Percentiles rank a stretch among this genome's conserved stretches.
phyloP scores from a whole-genome alignment of 441 rosid genomes.

The Corymbia citriodora region DNA sequence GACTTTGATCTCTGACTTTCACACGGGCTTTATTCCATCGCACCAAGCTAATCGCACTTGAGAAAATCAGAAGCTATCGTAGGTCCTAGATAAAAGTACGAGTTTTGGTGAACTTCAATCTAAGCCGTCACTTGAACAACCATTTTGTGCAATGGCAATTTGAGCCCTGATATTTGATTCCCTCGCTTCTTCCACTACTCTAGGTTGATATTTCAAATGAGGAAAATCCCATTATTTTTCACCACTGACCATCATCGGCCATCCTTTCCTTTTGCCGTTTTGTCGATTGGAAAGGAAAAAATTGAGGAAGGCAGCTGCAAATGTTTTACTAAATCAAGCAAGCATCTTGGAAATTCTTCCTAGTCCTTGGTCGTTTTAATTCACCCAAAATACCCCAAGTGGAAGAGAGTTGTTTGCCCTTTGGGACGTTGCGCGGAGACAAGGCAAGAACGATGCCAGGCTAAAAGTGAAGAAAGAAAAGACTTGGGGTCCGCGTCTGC shows the following conservation, averaged over 20 bases:
- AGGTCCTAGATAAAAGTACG: neutral
- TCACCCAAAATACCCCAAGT: neutral
- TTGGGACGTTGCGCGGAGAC: neutral
- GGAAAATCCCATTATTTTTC: neutral
- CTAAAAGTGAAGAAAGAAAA: neutral
- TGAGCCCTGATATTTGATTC: neutral
- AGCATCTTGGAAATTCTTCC: neutral
- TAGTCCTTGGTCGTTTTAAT: neutral
- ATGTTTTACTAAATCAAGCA: neutral
- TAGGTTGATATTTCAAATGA: neutral
- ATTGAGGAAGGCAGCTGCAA: neutral
- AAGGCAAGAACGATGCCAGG: neutral
- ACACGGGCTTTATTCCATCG: neutral
- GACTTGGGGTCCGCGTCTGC: neutral
- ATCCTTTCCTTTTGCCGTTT: neutral
- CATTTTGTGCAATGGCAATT: neutral
- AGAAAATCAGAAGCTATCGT: neutral
- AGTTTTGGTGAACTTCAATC: neutral
- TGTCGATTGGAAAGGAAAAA: neutral
- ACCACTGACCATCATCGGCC: neutral
- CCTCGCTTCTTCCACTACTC: neutral
- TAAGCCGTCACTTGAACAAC: neutral
- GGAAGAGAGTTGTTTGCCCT: neutral
- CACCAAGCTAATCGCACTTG: neutral
- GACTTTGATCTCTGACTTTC: neutral